Evolutionary conservation across 2,329 filamentous ascomycete species (phyloP).

Genomic region (Cadophora sp.): DNA sequence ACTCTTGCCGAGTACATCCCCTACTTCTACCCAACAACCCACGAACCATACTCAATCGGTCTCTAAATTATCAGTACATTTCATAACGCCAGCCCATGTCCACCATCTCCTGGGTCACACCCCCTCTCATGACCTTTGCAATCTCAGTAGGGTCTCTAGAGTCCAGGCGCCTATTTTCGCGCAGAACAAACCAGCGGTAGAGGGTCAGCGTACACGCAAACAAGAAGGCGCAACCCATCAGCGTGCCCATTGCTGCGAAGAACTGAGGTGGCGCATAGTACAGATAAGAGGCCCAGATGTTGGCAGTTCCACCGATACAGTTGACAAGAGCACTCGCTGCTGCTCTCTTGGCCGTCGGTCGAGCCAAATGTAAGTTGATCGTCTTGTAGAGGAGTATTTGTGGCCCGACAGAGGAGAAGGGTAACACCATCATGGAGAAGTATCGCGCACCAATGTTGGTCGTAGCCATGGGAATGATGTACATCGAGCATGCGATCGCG

Average conservation of each 20-base stretch:
- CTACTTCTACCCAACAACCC: neutral
- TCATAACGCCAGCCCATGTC: constrained; percentile 52
- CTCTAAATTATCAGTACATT: constrained; percentile 46
- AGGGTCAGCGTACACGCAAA: constrained; percentile 46
- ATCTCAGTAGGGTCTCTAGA: constrained; percentile 47
- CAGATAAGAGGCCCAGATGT: constrained; percentile 48
- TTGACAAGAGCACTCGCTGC: constrained; percentile 51
- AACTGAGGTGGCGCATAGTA: constrained; percentile 48
- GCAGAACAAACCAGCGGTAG: constrained; percentile 48
- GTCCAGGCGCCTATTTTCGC: constrained; percentile 49
- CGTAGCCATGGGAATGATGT: constrained; percentile 48
- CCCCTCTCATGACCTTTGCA: constrained; percentile 49
- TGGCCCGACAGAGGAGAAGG: constrained; percentile 48
- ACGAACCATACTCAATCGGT: too few relatives aligned
- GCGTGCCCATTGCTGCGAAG: constrained; percentile 50
- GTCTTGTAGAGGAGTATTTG: constrained; percentile 51
- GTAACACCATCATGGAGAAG: constrained; percentile 52
- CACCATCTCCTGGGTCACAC: constrained; percentile 53
- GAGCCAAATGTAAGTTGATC: constrained; percentile 50
- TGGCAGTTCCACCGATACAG: constrained; percentile 45
- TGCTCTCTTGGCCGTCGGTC: constrained; percentile 51
- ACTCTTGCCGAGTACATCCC: neutral
- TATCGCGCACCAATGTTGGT: constrained; percentile 49
- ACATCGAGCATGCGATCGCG: constrained; percentile 45
- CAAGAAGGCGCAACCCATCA: constrained; percentile 46